Evolutionary conservation across 176 grass and related monocot genomes (phyloP), one percentile per base, ranked within the genome.

Genomic region (Paspalum notatum): DNA sequence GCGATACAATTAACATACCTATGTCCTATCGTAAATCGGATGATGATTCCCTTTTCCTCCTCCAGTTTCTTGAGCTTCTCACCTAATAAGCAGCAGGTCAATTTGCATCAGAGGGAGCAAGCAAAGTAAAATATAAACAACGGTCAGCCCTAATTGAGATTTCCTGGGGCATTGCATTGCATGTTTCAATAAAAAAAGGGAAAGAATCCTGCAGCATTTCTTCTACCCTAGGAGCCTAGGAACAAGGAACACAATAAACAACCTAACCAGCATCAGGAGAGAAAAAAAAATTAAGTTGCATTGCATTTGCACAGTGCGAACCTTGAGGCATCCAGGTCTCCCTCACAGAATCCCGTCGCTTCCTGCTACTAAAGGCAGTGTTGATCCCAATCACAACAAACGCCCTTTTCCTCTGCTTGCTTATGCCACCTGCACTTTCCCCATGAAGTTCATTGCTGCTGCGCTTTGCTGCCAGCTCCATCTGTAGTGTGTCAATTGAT

Each of bases 271-370:
- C 8, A 49, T 65, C 68, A 54, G 66, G 12, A 0, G 2, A 18
- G 24, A 11, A 54, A 22, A 40, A 12, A 54, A 43, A 55, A 62
- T 48, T 40, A 71, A 66, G 16, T 17, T 9, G 42, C 48, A n/a
- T 17, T 9, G 42, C 48, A n/a, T 7, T 41, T 39, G 59, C 6
- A n/a, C 24, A 84, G 11, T 46, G 41, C 68, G 68, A 89, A 98
- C 96, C 96, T 95, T 93, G 90, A 56, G 90, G 92, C 92, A 98
- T 95, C 96, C 96, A 98, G 9, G 92, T 95, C 70, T 89, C 78
- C 79, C 96, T 90, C 53, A 98, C 92, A n/a, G 96, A 95, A 54
- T 98, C 96, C 45, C 96, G 86, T 20, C 96, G 91, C 79, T 90
- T 98, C 83, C 86, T 86, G 81, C 96, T 98, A 62, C 88, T 98